phyloP scores from a whole-genome alignment of 164 flowering plant species.

The Dillenia suffruticosa region DNA sequence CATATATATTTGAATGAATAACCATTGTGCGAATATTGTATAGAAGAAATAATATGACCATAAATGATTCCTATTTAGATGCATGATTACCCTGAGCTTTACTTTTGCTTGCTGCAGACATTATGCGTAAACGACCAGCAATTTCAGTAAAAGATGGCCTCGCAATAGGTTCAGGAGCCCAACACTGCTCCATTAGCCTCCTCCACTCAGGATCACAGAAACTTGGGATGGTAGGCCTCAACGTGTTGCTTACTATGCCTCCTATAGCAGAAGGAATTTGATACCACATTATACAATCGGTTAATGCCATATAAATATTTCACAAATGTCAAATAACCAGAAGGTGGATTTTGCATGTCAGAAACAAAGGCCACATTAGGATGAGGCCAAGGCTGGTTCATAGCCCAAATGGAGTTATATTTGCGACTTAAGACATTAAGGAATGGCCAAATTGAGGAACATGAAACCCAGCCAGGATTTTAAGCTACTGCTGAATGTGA shows the following conservation, averaged over 20 bases:
- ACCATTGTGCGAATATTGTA: too few species aligned
- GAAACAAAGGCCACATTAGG: too few species aligned
- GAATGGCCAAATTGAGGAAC: too few species aligned
- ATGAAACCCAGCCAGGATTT: too few species aligned
- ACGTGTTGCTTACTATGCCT: constrained; percentile 70
- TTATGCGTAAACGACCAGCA: constrained; percentile 51
- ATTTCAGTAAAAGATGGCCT: constrained; percentile 78
- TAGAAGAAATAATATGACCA: too few species aligned
- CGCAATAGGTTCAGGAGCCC: constrained; percentile 70
- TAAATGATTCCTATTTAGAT: constrained; percentile 13
- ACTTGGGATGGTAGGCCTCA: constrained; percentile 70
- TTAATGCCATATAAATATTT: too few species aligned
- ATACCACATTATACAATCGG: too few species aligned
- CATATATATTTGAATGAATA: too few species aligned
- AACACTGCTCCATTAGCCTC: constrained; percentile 72
- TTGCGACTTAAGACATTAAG: too few species aligned
- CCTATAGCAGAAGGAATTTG: constrained; percentile 30
- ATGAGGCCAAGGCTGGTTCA: neutral
- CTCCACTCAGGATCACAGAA: constrained; percentile 74
- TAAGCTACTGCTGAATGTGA: too few species aligned
- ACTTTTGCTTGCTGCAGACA: constrained; percentile 41
- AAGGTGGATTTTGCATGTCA: too few species aligned
- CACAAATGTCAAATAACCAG: too few species aligned
- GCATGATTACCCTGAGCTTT: constrained; percentile 32
- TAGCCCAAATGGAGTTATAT: neutral